phyloP scores from a whole-genome alignment of 805 yeast species.

The Blastobotrys terrestris region DNA sequence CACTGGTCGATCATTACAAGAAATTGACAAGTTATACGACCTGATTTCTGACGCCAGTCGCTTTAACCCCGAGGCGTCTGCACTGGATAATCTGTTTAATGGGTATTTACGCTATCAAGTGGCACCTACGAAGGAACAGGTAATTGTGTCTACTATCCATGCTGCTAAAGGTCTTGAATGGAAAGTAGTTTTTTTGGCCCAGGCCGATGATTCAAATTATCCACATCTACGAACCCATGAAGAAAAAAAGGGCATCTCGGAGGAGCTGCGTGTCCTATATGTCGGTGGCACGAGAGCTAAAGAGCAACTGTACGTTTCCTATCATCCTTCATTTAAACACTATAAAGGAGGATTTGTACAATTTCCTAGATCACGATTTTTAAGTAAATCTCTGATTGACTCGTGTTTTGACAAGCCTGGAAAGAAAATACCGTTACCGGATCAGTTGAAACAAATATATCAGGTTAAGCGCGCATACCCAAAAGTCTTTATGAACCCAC shows the following conservation, averaged over 20 bases:
- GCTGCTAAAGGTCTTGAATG: slow-evolving; percentile 93
- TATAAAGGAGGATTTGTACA: background rate
- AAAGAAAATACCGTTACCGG: background rate
- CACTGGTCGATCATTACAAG: background rate
- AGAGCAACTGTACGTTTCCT: slow-evolving; percentile 6
- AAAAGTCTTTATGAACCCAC: background rate
- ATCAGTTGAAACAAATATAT: background rate
- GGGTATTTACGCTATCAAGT: slow-evolving; percentile 14
- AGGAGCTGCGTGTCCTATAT: slow-evolving; percentile 22
- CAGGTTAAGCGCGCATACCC: background rate
- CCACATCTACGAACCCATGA: slow-evolving; percentile 8
- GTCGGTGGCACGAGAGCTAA: slow-evolving; percentile 28
- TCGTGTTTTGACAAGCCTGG: background rate
- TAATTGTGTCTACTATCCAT: slow-evolving; percentile 75
- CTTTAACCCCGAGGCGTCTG: background rate
- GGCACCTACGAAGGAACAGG: slow-evolving; percentile 18
- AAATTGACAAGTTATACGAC: slow-evolving; percentile 3
- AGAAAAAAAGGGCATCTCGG: slow-evolving; percentile 7
- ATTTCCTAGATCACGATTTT: background rate
- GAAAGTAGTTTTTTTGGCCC: slow-evolving; percentile 66
- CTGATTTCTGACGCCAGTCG: background rate
- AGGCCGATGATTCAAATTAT: slow-evolving; percentile 11
- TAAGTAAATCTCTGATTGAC: background rate
- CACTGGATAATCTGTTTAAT: slow-evolving; percentile 6
- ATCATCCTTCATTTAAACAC: background rate